Evolutionary conservation across 768 basidiomycete genomes (phyloP).

Genomic region (Boletus rubescentipes): DNA sequence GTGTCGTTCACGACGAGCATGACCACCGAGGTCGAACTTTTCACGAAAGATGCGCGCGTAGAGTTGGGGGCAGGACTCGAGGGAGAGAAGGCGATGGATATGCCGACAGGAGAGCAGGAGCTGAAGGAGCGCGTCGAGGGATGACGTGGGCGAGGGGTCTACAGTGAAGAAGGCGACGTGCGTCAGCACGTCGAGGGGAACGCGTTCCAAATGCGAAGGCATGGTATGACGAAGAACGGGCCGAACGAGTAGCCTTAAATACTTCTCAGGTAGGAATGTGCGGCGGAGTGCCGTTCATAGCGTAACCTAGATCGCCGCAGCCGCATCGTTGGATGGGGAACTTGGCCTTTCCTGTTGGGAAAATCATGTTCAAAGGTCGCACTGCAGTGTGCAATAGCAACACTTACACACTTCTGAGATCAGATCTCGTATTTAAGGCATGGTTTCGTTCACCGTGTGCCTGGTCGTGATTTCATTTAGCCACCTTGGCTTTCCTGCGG

Average conservation of each 20-base stretch:
- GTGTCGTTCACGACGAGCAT: constrained; percentile 23
- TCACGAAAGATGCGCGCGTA: constrained; percentile 54
- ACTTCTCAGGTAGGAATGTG: constrained; percentile 19
- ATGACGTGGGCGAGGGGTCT: constrained; percentile 36
- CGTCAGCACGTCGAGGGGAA: constrained; percentile 59
- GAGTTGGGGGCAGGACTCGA: constrained; percentile 47
- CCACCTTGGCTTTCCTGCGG: constrained; percentile 32
- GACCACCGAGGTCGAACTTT: constrained; percentile 45
- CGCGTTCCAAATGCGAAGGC: constrained; percentile 44
- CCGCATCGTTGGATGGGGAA: constrained; percentile 33
- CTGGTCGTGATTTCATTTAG: constrained; percentile 38
- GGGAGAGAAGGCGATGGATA: constrained; percentile 43
- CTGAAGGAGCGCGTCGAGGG: constrained; percentile 42
- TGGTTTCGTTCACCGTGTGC: constrained; percentile 30
- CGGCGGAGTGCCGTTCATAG: constrained; percentile 34
- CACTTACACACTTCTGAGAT: constrained; percentile 32
- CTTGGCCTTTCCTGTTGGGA: constrained; percentile 36
- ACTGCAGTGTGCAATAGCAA: constrained; percentile 30
- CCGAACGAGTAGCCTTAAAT: constrained; percentile 23
- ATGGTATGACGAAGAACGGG: constrained; percentile 33
- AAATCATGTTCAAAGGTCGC: constrained; percentile 33
- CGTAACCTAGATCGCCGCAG: constrained; percentile 34
- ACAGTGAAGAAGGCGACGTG: constrained; percentile 51
- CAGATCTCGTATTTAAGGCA: constrained; percentile 34
- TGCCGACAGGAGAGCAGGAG: constrained; percentile 47